Evolutionary conservation across 306 rosid genomes (phyloP).

Genomic region (Albizia julibrissin): DNA sequence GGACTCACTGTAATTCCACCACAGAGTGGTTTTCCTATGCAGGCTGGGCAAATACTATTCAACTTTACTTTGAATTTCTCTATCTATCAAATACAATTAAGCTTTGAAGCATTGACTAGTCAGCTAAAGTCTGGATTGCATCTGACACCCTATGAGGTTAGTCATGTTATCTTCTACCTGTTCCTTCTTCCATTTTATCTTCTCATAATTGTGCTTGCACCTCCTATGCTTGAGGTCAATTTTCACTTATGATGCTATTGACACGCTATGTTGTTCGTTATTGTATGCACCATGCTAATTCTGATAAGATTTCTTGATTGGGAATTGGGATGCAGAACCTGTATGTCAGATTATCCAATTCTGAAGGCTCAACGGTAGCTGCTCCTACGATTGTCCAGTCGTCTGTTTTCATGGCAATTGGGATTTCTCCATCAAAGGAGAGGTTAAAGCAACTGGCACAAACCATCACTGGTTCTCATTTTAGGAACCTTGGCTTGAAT

Average conservation of each 20-base stretch:
- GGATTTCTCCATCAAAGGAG: conserved; percentile 61
- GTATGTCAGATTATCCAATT: conserved; percentile 61
- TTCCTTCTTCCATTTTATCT: conserved; percentile 13
- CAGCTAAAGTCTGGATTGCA: conserved; percentile 77
- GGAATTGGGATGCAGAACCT: conserved; percentile 65
- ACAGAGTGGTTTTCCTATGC: conserved; percentile 79
- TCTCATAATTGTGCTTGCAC: neutral
- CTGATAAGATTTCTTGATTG: conserved; percentile 40
- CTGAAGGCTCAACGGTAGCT: conserved; percentile 72
- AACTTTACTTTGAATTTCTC: conserved; percentile 81
- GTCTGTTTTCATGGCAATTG: conserved; percentile 63
- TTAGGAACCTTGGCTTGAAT: conserved; percentile 83
- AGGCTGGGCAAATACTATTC: conserved; percentile 61
- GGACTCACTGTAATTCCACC: conserved; percentile 76
- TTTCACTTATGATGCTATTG: conserved; percentile 28
- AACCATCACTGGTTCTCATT: conserved; percentile 75
- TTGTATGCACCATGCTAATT: conserved; percentile 25
- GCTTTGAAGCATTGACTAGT: conserved; percentile 59
- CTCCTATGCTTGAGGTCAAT: conserved; percentile 15
- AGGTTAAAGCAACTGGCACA: conserved; percentile 85
- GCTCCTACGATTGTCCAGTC: conserved; percentile 81
- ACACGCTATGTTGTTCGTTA: conserved; percentile 15
- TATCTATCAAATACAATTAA: conserved; percentile 62
- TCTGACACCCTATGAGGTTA: conserved; percentile 74
- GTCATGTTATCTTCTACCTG: conserved; percentile 23